Base-by-base conservation (phyloP, 1,139 yeast species). In the Pichia inconspicua region DNA sequence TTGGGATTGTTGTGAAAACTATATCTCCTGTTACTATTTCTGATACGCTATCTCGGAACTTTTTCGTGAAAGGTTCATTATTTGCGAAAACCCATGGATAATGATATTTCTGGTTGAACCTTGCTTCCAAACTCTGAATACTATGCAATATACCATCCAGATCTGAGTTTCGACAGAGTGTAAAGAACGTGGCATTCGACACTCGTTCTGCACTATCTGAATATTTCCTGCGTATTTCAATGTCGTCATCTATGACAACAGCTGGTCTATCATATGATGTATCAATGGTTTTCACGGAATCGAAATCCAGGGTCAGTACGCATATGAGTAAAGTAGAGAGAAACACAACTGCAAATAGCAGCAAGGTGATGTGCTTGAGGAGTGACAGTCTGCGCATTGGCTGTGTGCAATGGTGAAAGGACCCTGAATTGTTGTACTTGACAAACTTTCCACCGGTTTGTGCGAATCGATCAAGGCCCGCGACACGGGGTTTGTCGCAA, bases 1-100 rank as follows among this genome's bases (percentile, higher is more conserved):
- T 52, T 11, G 81, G 80, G 41, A 77, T 71, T 30, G 63, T 47
- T n/a, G 75, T 77, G 53, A 72, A 77, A 47, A 68, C 67, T 25
- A 72, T 70, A 37, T 61, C 60, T 17, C 82, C 82, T 46, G 73
- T 69, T 25, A 72, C 63, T 19, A 66, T 53, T 2, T 64, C 51
- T 1, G 66, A 54, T 3, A 72, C 64, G 8, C 60, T 58, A 5
- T 56, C 53, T 47, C 63, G 70, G 54, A 77, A 75, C 46, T 73
- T 74, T 0, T 71, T 70, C 31, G 68, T 62, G 58, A 77, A 77
- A 12, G 70, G 72, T 49, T 68, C 71, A 54, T 84, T 86, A 63
- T 84, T 84, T 54, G 82, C 68, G 60, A 84, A 84, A n/a, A 82
- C 81, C 92, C 92, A 84, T 57, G 81, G 87, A 63, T 84, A 84